Evolutionary conservation across 2,329 filamentous ascomycete genomes (phyloP).

Genomic region (Leptographium procerum): DNA sequence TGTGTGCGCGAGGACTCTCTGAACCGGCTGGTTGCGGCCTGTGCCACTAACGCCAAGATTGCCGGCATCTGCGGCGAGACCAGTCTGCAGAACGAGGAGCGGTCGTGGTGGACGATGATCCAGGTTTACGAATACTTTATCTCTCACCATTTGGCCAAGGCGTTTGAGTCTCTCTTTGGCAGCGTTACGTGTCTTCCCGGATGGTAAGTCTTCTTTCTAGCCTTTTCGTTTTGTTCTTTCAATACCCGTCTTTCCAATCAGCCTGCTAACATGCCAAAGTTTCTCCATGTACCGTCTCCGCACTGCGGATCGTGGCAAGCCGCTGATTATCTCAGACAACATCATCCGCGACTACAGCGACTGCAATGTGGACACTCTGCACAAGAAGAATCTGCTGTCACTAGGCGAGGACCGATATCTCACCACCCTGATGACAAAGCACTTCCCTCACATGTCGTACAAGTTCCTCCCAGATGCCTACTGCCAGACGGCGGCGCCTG

Average conservation of each 20-base stretch:
- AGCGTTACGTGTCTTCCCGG: constrained; percentile 97
- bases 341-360: constrained; percentile 83
- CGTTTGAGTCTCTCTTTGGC: constrained; percentile 94
- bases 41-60: constrained; percentile 89
- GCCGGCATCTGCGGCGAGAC: constrained; percentile 97
- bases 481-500: constrained; percentile 85
- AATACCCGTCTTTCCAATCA: too few relatives aligned
- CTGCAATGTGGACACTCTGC: constrained; percentile 82
- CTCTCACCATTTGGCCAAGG: constrained; percentile 91
- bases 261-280: constrained; percentile 36
- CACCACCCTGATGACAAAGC: constrained; percentile 95
- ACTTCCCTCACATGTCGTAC: constrained; percentile 91
- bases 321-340: constrained; percentile 82
- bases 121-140: constrained; percentile 99
- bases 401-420: constrained; percentile 95
- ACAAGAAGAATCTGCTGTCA: constrained; percentile 91
- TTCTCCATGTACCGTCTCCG: constrained; percentile 98
- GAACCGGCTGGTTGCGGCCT: constrained; percentile 84
- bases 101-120: constrained; percentile 99
- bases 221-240: neutral
- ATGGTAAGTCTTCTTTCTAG: constrained; percentile 56
- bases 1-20: constrained; percentile 84
- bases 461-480: constrained; percentile 93
- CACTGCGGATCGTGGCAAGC: constrained; percentile 87
- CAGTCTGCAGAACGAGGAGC: constrained; percentile 87